phyloP scores from a whole-genome alignment of 306 rosid species.

The Vigna hirtella region DNA sequence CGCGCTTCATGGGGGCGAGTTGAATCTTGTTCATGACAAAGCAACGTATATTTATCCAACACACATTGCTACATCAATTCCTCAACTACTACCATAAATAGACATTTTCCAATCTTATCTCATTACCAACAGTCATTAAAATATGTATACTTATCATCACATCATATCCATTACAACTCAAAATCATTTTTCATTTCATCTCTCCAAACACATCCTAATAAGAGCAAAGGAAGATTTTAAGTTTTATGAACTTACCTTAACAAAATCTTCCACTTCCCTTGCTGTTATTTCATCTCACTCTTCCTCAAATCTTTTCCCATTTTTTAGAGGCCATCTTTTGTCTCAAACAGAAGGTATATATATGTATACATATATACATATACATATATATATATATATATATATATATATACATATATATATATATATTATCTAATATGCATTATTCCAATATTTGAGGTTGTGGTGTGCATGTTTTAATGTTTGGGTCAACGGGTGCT shows the following conservation, averaged over 20 bases:
- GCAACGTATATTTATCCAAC: conserved; percentile 21
- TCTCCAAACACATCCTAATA: too few species aligned
- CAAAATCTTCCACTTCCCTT: neutral
- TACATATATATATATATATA: neutral
- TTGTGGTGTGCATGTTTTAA: conserved; percentile 35
- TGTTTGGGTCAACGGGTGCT: conserved; percentile 10
- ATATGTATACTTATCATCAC: too few species aligned
- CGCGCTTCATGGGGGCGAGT: conserved; percentile 46
- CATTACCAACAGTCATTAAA: too few species aligned
- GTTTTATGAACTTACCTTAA: neutral
- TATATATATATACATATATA: neutral
- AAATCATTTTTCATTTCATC: too few species aligned
- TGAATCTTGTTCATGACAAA: conserved; percentile 29
- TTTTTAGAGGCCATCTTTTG: neutral
- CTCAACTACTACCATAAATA: conserved; percentile 42
- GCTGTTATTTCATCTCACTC: neutral
- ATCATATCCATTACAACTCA: too few species aligned
- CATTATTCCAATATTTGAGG: neutral
- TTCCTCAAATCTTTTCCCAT: neutral
- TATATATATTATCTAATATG: neutral
- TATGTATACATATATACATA: neutral
- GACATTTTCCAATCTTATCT: neutral
- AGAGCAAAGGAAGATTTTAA: too few species aligned
- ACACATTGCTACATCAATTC: conserved; percentile 17
- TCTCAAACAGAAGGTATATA: neutral